Evolutionary conservation across 306 rosid genomes (phyloP).

Genomic region (Purshia tridentata): DNA sequence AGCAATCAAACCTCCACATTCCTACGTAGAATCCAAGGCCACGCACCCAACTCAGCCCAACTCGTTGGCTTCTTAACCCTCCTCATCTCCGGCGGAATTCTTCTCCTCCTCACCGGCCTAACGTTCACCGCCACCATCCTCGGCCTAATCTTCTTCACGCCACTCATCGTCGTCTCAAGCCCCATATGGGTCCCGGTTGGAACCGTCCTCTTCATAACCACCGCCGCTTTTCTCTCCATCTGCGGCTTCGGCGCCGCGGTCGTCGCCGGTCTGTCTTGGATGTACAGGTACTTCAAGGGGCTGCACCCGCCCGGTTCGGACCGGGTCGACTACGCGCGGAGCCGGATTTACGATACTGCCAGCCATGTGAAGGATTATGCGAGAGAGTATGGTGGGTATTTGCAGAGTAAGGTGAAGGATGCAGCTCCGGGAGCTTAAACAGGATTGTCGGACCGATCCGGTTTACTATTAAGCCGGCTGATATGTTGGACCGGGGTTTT

Average conservation of each 20-base stretch:
- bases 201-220: conserved; percentile 27
- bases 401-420: conserved; percentile 74
- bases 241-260: conserved; percentile 39
- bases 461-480: background rate
- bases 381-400: conserved; percentile 74
- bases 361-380: conserved; percentile 84
- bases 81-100: conserved; percentile 45
- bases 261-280: conserved; percentile 56
- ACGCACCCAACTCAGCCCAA: conserved; percentile 56
- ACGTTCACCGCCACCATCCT: conserved; percentile 40
- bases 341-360: conserved; percentile 75
- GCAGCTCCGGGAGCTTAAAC: conserved; percentile 85
- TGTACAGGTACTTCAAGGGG: conserved; percentile 62
- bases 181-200: conserved; percentile 76
- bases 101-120: conserved; percentile 58
- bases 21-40: conserved; percentile 40
- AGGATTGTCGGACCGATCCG: background rate
- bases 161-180: conserved; percentile 52
- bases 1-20: conserved; percentile 20
- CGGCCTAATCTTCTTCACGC: conserved; percentile 46
- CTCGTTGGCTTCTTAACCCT: conserved; percentile 52
- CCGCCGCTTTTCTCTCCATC: conserved; percentile 41
- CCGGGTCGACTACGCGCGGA: conserved; percentile 65
- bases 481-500: background rate
- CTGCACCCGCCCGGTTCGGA: conserved; percentile 83